Conservation (phyloP, 108 stramenopile genomes). For the Hondaea fermentalgiana region DNA sequence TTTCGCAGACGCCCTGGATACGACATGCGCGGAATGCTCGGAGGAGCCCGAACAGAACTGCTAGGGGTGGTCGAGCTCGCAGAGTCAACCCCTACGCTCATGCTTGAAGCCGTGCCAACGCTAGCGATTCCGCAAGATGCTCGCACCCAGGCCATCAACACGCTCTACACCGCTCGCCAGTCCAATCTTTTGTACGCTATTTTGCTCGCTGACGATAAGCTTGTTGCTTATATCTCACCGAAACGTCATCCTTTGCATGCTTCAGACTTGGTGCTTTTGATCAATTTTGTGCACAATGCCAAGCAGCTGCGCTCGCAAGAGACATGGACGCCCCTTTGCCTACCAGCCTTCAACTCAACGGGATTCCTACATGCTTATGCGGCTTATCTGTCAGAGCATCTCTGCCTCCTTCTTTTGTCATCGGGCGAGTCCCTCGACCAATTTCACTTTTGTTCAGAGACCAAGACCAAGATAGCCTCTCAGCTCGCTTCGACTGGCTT, state of each 20-base stretch:
- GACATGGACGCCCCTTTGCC: conserved; percentile 10
- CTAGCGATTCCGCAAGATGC: neutral
- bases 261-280: neutral
- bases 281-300: neutral
- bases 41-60: neutral
- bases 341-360: neutral
- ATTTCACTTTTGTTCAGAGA: neutral
- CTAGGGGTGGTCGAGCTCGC: neutral
- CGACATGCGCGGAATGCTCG: neutral
- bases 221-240: neutral
- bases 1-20: neutral
- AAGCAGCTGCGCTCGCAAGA: conserved; percentile 16
- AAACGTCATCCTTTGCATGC: neutral
- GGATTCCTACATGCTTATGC: conserved; percentile 2
- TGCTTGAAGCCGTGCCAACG: neutral
- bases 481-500: neutral
- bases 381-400: neutral
- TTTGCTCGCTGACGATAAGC: neutral
- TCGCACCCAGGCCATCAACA: neutral
- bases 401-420: neutral
- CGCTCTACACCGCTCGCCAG: neutral
- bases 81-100: neutral
- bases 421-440: conserved; percentile 4
- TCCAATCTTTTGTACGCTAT: neutral
- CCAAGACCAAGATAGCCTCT: neutral